These are phyloP conservation scores for Mycena latifolia DNA, from an alignment of 768 basidiomycete genomes.

Conservation along the genomic window DNA sequence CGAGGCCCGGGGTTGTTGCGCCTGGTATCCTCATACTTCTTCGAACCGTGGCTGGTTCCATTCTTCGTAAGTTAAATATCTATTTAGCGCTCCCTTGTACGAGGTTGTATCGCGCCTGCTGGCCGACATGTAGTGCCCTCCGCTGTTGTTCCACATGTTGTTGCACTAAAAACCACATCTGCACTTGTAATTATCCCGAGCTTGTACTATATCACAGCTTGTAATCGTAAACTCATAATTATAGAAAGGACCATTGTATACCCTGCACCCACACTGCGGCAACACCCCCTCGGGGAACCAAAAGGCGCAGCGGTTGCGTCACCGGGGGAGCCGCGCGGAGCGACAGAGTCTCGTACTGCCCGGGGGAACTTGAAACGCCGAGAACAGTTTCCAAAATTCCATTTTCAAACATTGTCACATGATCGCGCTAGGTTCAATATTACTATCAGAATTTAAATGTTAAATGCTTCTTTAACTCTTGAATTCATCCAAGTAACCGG, in stretches of 20 bases:
- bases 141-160: constrained; percentile 1
- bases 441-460: neutral
- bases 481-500: no score
- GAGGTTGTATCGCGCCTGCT: no score
- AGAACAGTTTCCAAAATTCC: neutral
- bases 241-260: neutral
- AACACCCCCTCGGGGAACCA: neutral
- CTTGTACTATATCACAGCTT: neutral
- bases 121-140: neutral
- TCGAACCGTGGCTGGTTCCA: neutral
- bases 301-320: no score
- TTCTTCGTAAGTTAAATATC: neutral
- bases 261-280: neutral
- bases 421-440: neutral
- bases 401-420: constrained; percentile 3
- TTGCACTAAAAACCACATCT: neutral
- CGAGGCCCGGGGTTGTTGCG: no score
- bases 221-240: neutral
- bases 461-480: neutral
- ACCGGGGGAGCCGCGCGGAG: neutral
- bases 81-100: constrained; percentile 8
- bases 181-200: neutral
- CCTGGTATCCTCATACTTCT: no score
- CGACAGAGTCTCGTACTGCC: neutral
- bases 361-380: neutral